Conservation (phyloP, 129 eudicot species). For the Chrysanthemum makinoi region DNA sequence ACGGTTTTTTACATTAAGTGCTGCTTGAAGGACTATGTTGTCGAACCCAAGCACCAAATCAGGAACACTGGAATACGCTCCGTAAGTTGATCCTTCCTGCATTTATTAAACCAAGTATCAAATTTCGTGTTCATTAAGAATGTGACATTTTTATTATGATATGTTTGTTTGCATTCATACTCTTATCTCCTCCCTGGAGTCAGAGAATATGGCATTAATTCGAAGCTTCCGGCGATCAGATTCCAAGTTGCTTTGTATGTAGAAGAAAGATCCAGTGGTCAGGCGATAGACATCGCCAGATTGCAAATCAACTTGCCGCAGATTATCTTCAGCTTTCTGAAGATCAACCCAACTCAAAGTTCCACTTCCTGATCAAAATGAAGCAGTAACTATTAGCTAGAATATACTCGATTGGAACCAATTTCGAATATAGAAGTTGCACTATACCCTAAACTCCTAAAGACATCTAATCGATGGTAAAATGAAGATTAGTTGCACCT, state of each 20-base stretch:
- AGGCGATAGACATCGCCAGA: conserved; percentile 72
- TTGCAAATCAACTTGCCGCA: conserved; percentile 26
- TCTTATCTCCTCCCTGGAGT: conserved; percentile 37
- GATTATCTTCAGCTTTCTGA: conserved; percentile 31
- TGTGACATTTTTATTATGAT: not conserved
- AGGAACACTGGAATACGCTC: conserved; percentile 56
- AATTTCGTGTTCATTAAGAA: not conserved
- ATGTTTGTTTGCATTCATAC: conserved; percentile 29
- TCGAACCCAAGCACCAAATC: conserved; percentile 77
- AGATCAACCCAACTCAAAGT: conserved; percentile 47
- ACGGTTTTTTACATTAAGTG: conserved; percentile 42
- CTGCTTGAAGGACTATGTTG: conserved; percentile 63
- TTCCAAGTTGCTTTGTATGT: conserved; percentile 62
- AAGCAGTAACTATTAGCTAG: too few species aligned
- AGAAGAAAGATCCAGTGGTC: conserved; percentile 57
- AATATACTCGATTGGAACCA: too few species aligned
- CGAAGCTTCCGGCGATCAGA: conserved; percentile 60
- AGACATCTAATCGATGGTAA: not conserved
- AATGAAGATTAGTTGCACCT: not conserved
- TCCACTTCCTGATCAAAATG: conserved; percentile 51
- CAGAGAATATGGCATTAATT: conserved; percentile 63
- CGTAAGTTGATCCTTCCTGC: conserved; percentile 54
- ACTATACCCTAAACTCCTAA: not conserved
- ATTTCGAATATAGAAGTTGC: not conserved
- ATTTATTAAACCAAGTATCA: not conserved